phyloP scores from a whole-genome alignment of 805 yeast genomes.

The Zygosaccharomyces siamensis region DNA sequence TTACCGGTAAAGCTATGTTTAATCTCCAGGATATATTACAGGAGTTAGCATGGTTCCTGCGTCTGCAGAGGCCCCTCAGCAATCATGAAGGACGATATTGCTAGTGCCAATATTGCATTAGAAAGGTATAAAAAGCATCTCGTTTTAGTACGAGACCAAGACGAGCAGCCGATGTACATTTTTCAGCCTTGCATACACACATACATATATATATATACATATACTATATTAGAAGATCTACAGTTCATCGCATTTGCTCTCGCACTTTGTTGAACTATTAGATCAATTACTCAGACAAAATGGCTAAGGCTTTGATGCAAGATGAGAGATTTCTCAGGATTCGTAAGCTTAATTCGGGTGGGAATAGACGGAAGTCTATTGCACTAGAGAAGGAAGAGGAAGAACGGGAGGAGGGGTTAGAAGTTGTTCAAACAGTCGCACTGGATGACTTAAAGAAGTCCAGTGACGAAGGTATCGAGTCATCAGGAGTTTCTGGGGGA shows the following conservation, averaged over 20 bases:
- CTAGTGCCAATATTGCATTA: not conserved
- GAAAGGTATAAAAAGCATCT: not conserved
- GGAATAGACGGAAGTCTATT: slow-evolving; percentile 18
- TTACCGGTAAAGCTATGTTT: too few species aligned
- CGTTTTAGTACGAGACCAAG: not conserved
- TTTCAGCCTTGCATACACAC: not conserved
- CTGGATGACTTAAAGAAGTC: not conserved
- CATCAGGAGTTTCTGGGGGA: not conserved
- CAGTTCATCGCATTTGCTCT: too few species aligned
- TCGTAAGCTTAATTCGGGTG: slow-evolving; percentile 23
- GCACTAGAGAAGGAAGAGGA: slow-evolving; percentile 1
- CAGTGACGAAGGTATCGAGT: not conserved
- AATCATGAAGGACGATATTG: not conserved
- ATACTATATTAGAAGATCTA: too few species aligned
- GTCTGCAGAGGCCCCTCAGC: too few species aligned
- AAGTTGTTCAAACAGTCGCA: slow-evolving; percentile 8
- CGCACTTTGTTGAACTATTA: not conserved
- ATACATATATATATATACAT: not conserved
- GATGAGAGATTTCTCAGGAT: slow-evolving; percentile 27
- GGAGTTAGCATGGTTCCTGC: too few species aligned
- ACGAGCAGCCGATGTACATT: not conserved
- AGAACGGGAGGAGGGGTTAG: not conserved
- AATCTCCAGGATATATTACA: too few species aligned
- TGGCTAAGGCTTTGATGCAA: slow-evolving; percentile 21
- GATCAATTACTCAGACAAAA: not conserved